Conservation (phyloP, 352 stramenopile genomes). For the Phytophthora chlamydospora region DNA sequence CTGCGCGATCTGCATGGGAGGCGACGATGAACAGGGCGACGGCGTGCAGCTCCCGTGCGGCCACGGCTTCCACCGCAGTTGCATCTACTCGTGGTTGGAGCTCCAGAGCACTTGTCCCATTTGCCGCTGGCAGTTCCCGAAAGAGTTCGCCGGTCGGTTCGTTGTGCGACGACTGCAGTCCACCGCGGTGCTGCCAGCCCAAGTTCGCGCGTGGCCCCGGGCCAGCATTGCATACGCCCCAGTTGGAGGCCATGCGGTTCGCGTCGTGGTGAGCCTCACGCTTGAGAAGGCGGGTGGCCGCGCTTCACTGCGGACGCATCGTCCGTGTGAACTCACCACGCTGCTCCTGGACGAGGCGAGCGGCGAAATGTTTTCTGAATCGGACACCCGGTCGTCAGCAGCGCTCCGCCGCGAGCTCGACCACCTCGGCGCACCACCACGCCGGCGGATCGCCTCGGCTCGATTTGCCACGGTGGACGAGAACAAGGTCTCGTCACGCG, state of each 20-base stretch:
- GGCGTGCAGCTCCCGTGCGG: constrained; percentile 78
- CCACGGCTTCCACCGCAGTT: constrained; percentile 92
- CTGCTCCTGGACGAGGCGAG: constrained; percentile 32
- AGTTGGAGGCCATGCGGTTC: constrained; percentile 48
- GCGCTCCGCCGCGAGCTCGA: not conserved
- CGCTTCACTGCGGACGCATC: not conserved
- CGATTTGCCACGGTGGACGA: constrained; percentile 27
- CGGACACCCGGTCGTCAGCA: constrained; percentile 6
- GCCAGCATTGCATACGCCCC: constrained; percentile 26
- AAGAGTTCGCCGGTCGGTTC: constrained; percentile 62
- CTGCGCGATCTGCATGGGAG: constrained; percentile 90
- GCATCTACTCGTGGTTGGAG: constrained; percentile 89
- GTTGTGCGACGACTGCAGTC: constrained; percentile 53
- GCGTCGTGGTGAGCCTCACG: constrained; percentile 49
- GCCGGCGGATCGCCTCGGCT: constrained; percentile 17
- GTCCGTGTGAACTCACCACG: constrained; percentile 49
- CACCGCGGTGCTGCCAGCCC: constrained; percentile 40
- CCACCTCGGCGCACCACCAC: not conserved
- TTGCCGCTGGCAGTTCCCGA: constrained; percentile 89
- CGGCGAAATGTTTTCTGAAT: constrained; percentile 28
- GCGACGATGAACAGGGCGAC: constrained; percentile 43
- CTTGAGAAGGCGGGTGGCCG: constrained; percentile 46
- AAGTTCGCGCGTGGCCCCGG: constrained; percentile 27
- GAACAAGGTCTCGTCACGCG: constrained; percentile 24
- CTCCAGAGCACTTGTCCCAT: constrained; percentile 91